Base-by-base conservation (phyloP, 257 asterid genomes). In the Fraxinus anomala region DNA sequence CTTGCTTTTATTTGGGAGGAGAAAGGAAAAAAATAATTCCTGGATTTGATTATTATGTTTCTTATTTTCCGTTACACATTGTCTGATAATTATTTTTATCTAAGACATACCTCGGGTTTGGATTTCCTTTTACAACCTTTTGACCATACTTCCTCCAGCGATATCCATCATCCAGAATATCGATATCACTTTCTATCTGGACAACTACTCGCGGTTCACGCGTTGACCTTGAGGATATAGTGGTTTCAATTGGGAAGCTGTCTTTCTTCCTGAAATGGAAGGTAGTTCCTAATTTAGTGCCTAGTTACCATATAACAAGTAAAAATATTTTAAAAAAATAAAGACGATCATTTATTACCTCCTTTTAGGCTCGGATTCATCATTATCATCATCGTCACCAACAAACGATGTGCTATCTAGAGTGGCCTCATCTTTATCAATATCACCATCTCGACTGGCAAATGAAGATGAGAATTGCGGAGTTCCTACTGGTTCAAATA, bases 91-190 rank as follows among this genome's bases (percentile, higher is more conserved):
- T 19, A 21, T 74, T 42, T 17, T 74, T 74, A 33, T 26, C 56
- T 16, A 40, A 40, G 19, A 77, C 30, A 1, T 86, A 93, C 98
- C 98, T 93, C 0, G 98, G 98, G 40, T 93, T 93, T 66, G 97
- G 97, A 79, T 91, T 93, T 73, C 97, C 96, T 83, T 92, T 92
- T 7, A 93, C 98, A 31, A 93, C 98, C 59, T 93, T 93, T 72
- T 93, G 98, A 0, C 98, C 98, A 63, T 93, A 93, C 70, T 93
- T 93, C 80, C 98, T 89, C 98, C 98, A 93, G 8, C 96, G 83
- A 28, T 91, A 93, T 44, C 98, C 98, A 73, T 93, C 98, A 14
- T 93, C 96, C 39, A 93, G 93, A 74, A 93, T 90, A 65, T 93
- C 98, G 16, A 87, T 82, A 1, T 89, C 91, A 42, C 89, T 91